A percentile compares a stretch with the other conserved stretches of the same genome.
These are phyloP conservation scores for Pythium sukuiense DNA, from an alignment of 352 stramenopile genomes.

Conservation along the genomic window DNA sequence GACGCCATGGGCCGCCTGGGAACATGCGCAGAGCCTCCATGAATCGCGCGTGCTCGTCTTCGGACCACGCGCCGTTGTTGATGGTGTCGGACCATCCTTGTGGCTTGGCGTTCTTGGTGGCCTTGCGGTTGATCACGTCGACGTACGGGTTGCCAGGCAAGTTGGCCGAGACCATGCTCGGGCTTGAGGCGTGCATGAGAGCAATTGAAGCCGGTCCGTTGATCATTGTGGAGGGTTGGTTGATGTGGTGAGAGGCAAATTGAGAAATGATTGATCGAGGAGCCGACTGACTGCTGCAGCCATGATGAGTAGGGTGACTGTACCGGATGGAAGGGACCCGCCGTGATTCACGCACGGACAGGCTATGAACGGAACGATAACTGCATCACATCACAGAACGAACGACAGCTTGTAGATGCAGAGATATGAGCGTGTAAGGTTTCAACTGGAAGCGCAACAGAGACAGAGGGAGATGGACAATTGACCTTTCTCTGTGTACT, in stretches of 20 bases:
- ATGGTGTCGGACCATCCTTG: conserved; percentile 20
- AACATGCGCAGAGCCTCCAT: conserved; percentile 29
- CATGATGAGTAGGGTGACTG: not conserved
- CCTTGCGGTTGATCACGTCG: conserved; percentile 17
- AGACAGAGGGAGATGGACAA: not conserved
- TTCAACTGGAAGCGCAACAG: not conserved
- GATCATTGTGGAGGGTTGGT: conserved; percentile 14
- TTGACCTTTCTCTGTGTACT: no score
- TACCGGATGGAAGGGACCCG: not conserved
- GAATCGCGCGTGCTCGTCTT: conserved; percentile 33
- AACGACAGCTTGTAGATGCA: not conserved
- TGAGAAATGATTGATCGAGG: conserved; percentile 12
- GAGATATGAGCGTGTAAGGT: not conserved
- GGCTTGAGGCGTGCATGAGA: not conserved
- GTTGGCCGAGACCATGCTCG: not conserved
- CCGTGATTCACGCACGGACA: not conserved
- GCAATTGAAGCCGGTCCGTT: not conserved
- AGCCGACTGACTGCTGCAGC: not conserved
- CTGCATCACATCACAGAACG: not conserved
- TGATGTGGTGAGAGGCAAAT: conserved; percentile 17
- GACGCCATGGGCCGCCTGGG: conserved; percentile 22
- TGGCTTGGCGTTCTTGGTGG: not conserved
- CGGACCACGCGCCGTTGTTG: conserved; percentile 27
- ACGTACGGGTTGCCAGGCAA: conserved; percentile 26
- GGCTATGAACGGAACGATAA: not conserved